A percentile compares a stretch with the other conserved stretches of the same genome.
These are phyloP conservation scores for apple (Malus domestica) DNA, from an alignment of 306 rosid genomes.

Conservation along the genomic window ASM211411v1 NC_041803.1:20050501-20051000, in stretches of 20 bases:
- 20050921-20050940: constrained; percentile 57
- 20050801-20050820: too few species aligned
- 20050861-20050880: background rate
- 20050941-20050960: constrained; percentile 57
- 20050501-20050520: background rate
- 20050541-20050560: background rate
- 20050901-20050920: constrained; percentile 21
- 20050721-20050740: too few species aligned
- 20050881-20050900: constrained; percentile 28
- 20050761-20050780: too few species aligned
- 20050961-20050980: constrained; percentile 63
- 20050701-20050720: too few species aligned
- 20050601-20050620: background rate
- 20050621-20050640: background rate
- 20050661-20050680: background rate
- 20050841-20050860: background rate
- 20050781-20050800: too few species aligned
- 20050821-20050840: too few species aligned
- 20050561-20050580: background rate
- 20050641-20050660: background rate
- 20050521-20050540: background rate
- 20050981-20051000: constrained; percentile 57
- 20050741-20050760: too few species aligned
- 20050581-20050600: background rate
- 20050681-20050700: background rate